Evolutionary conservation across 352 stramenopile species (phyloP), one percentile per base, ranked within the genome.

Genomic region (Stephanocyclus meneghinianus): DNA sequence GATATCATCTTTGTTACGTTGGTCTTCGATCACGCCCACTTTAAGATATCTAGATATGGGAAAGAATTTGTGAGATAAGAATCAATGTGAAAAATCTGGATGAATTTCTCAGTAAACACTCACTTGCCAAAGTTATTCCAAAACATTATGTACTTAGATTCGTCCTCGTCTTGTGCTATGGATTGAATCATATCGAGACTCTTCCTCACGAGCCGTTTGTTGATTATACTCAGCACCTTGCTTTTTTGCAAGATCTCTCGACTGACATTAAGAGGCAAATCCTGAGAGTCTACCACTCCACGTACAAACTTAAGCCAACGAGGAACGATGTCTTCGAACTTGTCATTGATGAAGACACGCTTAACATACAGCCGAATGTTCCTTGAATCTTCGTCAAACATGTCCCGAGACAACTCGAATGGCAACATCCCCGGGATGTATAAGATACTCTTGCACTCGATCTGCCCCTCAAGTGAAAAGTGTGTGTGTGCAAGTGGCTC

Each of bases 341-440:
- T 99, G 94, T 99, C 97, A 96, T 99, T 99, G 93, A 99, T 99
- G 90, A 99, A 99, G 72, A 99, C 97, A 83, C 97, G 95, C 88
- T 97, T 95, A 84, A 99, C 97, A 87, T 99, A 99, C 50, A 98
- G 87, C 91, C 98, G 98, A 83, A 98, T 98, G 92, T 98, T 98
- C 94, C 99, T 99, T 51, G 95, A 82, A 96, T 99, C 99, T 95
- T 99, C 99, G 91, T 98, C 98, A 48, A 66, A 91, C 93, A 85
- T 96, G 95, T 66, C 96, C 95, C 87, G 99, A 96, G 83, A 99
- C 99, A 96, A 99, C 98, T 91, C 99, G 96, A 87, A 99, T 99
- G 48, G 97, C 96, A 55, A 97, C 97, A 82, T 97, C 95, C 94
- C 99, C 98, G 64, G 97, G 97, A 51, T 96, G 94, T 90, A 98